Evolutionary conservation across 805 yeast species (phyloP).

Genomic region (Wickerhamiella alocasiicola): DNA sequence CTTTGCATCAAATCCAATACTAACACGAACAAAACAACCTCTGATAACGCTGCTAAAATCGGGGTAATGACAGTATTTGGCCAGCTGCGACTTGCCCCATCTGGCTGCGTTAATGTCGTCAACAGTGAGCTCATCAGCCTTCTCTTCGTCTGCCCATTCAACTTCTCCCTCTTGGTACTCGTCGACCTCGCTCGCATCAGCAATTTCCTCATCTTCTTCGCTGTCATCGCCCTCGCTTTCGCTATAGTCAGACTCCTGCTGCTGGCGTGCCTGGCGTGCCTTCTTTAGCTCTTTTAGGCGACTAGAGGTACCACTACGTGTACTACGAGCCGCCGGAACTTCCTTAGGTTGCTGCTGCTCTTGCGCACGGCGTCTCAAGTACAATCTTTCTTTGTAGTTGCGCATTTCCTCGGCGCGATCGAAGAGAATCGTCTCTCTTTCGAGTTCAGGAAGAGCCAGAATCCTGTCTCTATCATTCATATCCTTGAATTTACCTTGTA

Average conservation of each 20-base stretch:
- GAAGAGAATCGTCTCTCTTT: constrained; percentile 79
- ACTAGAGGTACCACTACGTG: constrained; percentile 21
- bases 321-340: constrained; percentile 20
- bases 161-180: constrained; percentile 35
- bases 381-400: constrained; percentile 68
- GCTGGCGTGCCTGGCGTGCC: constrained; percentile 46
- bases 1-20: constrained; percentile 57
- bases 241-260: constrained; percentile 34
- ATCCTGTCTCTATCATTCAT: constrained; percentile 55
- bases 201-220: constrained; percentile 20
- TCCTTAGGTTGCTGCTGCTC: constrained; percentile 19
- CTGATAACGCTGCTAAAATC: constrained; percentile 57
- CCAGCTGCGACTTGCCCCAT: constrained; percentile 65
- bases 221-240: constrained; percentile 27
- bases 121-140: constrained; percentile 36
- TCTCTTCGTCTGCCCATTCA: constrained; percentile 37
- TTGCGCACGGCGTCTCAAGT: constrained; percentile 67
- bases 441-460: constrained; percentile 68
- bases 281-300: constrained; percentile 62
- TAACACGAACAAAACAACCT: constrained; percentile 73
- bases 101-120: constrained; percentile 60
- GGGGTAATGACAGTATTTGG: constrained; percentile 69
- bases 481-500: constrained; percentile 82
- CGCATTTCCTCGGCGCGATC: constrained; percentile 91
- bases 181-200: constrained; percentile 23